Evolutionary conservation across 2,329 filamentous ascomycete genomes (phyloP).

Genomic region (Ophiocordyceps camponoti-saundersi): DNA sequence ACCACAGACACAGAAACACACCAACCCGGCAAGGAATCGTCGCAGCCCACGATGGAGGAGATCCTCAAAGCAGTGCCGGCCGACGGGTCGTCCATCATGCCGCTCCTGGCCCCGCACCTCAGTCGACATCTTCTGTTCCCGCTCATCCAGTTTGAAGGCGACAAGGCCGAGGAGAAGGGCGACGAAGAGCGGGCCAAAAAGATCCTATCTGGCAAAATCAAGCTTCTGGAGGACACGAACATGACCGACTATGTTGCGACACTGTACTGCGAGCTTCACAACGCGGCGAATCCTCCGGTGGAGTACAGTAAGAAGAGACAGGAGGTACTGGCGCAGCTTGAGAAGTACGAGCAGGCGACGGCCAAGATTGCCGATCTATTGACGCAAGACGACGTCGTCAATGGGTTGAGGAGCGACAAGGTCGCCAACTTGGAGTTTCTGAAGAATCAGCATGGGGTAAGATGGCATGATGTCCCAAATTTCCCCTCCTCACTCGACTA

Average conservation of each 20-base stretch:
- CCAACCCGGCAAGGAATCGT: not conserved
- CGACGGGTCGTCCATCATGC: slow-evolving; percentile 64
- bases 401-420: slow-evolving; percentile 87
- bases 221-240: slow-evolving; percentile 90
- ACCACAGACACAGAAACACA: slow-evolving; percentile 11
- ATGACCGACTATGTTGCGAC: slow-evolving; percentile 97
- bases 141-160: slow-evolving; percentile 78
- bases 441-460: slow-evolving; percentile 84
- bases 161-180: slow-evolving; percentile 62
- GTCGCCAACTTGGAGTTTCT: slow-evolving; percentile 96
- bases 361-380: slow-evolving; percentile 77
- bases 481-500: not conserved
- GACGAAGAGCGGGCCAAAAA: slow-evolving; percentile 42
- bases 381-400: slow-evolving; percentile 76
- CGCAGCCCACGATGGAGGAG: slow-evolving; percentile 19
- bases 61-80: slow-evolving; percentile 35
- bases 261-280: slow-evolving; percentile 78
- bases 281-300: slow-evolving; percentile 57
- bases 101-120: slow-evolving; percentile 78
- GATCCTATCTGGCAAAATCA: slow-evolving; percentile 75
- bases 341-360: slow-evolving; percentile 73
- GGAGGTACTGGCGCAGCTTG: slow-evolving; percentile 67
- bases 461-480: slow-evolving; percentile 11
- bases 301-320: slow-evolving; percentile 84
- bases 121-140: slow-evolving; percentile 95